Conservation (phyloP, 371 early-diverging fungal genomes). For the Circinella umbellata region DNA sequence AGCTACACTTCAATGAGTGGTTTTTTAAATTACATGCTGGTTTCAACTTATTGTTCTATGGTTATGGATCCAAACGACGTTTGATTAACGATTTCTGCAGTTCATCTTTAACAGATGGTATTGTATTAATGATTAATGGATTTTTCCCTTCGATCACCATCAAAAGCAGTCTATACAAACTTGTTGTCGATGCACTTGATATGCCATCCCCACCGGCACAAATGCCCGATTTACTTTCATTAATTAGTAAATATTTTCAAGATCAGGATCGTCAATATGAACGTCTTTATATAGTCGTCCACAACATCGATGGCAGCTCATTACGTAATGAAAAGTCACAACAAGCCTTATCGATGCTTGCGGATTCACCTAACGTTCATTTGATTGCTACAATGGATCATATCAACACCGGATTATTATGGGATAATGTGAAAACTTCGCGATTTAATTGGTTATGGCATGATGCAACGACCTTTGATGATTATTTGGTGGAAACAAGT, state of each 20-base stretch:
- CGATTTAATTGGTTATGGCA: conserved; percentile 89
- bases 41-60: conserved; percentile 88
- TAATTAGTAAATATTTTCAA: conserved; percentile 69
- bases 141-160: conserved; percentile 79
- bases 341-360: conserved; percentile 67
- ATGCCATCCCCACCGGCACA: conserved; percentile 47
- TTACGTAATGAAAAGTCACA: conserved; percentile 79
- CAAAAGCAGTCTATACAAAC: conserved; percentile 71
- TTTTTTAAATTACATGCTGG: conserved; percentile 74
- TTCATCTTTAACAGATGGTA: conserved; percentile 58
- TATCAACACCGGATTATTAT: conserved; percentile 85
- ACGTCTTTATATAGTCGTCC: conserved; percentile 77
- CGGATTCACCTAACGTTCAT: conserved; percentile 69
- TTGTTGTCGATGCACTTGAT: conserved; percentile 55
- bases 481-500: conserved; percentile 81
- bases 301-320: conserved; percentile 89
- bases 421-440: conserved; percentile 76
- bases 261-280: conserved; percentile 47
- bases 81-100: conserved; percentile 77
- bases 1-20: conserved; percentile 82
- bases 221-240: conserved; percentile 67
- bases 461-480: conserved; percentile 86
- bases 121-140: conserved; percentile 83
- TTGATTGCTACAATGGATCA: conserved; percentile 91
- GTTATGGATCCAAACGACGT: conserved; percentile 87